Percentiles rank a stretch among this genome's conserved stretches.
Conservation (phyloP, 441 rosid genomes). For the Erodium moschatum region DNA sequence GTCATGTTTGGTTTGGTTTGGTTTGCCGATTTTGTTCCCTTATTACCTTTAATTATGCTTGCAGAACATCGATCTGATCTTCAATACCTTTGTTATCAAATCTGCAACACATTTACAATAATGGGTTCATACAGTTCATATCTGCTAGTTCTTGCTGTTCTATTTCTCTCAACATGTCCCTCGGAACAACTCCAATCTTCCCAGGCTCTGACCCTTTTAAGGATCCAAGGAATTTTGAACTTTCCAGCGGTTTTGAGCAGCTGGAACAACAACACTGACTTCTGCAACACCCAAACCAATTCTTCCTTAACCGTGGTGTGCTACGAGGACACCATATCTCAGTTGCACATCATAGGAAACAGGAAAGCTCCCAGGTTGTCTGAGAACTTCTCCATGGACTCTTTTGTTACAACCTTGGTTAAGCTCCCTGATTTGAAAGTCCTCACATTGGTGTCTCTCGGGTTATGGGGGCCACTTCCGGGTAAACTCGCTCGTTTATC, state of each 20-base stretch:
- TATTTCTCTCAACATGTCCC: slow-evolving; percentile 30
- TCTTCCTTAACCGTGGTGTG: slow-evolving; percentile 61
- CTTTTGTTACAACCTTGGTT: slow-evolving; percentile 69
- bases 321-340: slow-evolving; percentile 69
- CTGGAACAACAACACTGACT: slow-evolving; percentile 67
- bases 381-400: slow-evolving; percentile 59
- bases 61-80: neutral
- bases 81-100: neutral
- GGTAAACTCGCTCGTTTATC: slow-evolving; percentile 55
- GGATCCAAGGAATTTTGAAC: slow-evolving; percentile 58
- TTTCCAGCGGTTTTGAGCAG: slow-evolving; percentile 47
- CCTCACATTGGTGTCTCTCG: slow-evolving; percentile 70
- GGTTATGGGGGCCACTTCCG: slow-evolving; percentile 84
- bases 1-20: neutral
- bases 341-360: slow-evolving; percentile 66
- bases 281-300: slow-evolving; percentile 67
- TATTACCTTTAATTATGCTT: neutral
- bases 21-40: neutral
- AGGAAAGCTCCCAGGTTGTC: slow-evolving; percentile 43
- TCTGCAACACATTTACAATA: neutral
- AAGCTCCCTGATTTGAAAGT: slow-evolving; percentile 70
- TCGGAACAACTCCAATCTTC: slow-evolving; percentile 64
- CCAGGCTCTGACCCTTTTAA: slow-evolving; percentile 53
- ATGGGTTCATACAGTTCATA: neutral
- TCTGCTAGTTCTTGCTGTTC: slow-evolving; percentile 25